Conservation (phyloP, 768 basidiomycete genomes). For the Pleurotus cornucopiae region DNA sequence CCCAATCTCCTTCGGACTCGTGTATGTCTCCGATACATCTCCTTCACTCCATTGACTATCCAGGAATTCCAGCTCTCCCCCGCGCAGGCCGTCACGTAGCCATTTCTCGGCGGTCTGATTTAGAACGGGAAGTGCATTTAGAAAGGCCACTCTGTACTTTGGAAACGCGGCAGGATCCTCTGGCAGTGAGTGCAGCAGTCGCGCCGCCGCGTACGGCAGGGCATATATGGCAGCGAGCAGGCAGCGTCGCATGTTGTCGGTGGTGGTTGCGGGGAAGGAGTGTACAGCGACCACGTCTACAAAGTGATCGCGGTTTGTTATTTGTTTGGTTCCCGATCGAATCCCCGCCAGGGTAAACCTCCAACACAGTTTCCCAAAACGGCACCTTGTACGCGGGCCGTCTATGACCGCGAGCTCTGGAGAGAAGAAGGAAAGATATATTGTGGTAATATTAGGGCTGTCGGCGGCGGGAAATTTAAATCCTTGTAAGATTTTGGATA, state of each 20-base stretch:
- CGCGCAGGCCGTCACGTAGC: constrained; percentile 67
- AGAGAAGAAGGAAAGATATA: constrained; percentile 4
- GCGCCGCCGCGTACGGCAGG: constrained; percentile 27
- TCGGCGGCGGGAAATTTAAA: constrained; percentile 27
- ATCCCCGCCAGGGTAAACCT: constrained; percentile 3
- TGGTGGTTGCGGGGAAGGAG: constrained; percentile 22
- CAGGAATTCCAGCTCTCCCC: constrained; percentile 76
- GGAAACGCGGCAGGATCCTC: constrained; percentile 81
- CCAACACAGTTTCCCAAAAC: background rate
- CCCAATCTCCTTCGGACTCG: constrained; percentile 55
- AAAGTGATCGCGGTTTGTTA: constrained; percentile 15
- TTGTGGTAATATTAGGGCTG: constrained; percentile 11
- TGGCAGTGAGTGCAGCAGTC: constrained; percentile 66
- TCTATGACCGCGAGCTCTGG: no score
- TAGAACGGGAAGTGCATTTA: constrained; percentile 71
- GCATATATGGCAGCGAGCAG: constrained; percentile 9
- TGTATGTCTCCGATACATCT: constrained; percentile 29
- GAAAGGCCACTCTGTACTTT: constrained; percentile 75
- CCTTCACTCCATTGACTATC: constrained; percentile 54
- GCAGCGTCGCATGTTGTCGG: background rate
- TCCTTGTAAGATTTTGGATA: constrained; percentile 16
- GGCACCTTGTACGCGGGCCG: no score
- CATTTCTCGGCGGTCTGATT: constrained; percentile 73
- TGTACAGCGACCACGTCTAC: constrained; percentile 23
- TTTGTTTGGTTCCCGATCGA: constrained; percentile 13